A percentile compares a stretch with the other conserved stretches of the same genome.
These are phyloP conservation scores for Colletotrichum endophyticum DNA, from an alignment of 2,329 filamentous ascomycete species.

Conservation along the genomic window DNA sequence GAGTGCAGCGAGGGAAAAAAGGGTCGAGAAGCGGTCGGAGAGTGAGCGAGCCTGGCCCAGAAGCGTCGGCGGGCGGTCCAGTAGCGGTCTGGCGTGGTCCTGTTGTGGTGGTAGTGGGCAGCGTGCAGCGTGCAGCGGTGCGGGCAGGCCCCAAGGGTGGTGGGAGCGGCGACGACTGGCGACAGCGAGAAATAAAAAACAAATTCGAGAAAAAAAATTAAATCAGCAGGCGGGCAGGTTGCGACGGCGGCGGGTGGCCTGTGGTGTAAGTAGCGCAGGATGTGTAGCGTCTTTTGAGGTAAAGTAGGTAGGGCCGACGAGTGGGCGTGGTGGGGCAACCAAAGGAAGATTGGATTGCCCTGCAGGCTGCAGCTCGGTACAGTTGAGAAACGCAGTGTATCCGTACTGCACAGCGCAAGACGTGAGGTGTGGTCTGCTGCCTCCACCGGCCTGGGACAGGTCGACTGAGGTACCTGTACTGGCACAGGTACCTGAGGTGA, in stretches of 20 bases:
- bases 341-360: slow-evolving; percentile 15
- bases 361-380: slow-evolving; percentile 16
- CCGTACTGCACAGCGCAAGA: not conserved
- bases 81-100: slow-evolving; percentile 13
- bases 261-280: slow-evolving; percentile 11
- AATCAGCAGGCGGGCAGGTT: slow-evolving; percentile 1
- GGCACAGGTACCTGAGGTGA: not conserved
- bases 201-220: not conserved
- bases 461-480: not conserved
- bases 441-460: not conserved
- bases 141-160: not conserved
- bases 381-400: not conserved
- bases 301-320: slow-evolving; percentile 12
- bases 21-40: slow-evolving; percentile 1
- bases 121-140: not conserved
- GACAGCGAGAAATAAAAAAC: not conserved
- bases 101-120: not conserved
- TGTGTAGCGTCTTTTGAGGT: slow-evolving; percentile 20
- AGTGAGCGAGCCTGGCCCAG: not conserved
- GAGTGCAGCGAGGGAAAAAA: not conserved
- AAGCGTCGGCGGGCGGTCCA: not conserved
- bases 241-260: slow-evolving; percentile 4
- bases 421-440: not conserved
- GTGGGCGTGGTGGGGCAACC: slow-evolving; percentile 14
- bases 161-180: not conserved